Base-by-base conservation (phyloP, 106 monocot genomes). In the Allium cepa region DNA sequence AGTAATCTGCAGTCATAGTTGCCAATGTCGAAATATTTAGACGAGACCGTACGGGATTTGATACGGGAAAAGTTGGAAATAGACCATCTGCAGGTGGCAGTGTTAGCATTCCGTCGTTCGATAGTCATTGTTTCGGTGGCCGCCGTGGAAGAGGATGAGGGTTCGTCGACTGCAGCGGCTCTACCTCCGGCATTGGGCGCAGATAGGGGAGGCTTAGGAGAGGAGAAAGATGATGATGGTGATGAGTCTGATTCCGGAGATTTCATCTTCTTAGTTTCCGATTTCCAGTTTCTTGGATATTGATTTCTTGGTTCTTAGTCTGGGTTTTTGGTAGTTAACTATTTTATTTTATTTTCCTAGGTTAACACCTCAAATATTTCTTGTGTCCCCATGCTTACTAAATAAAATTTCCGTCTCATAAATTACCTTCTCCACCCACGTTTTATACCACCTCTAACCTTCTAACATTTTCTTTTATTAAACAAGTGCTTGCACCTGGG, bases 1-100 rank as follows among this genome's bases (percentile, higher is more conserved):
- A 96, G 69, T 26, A 96, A 86, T 26, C 95, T 83, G 81, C 95
- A 96, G 66, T 96, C 95, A 76, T 58, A 96, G 61, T 91, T 91
- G 16, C 85, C 91, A 17, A 96, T 81, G 55, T 85, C 88, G 76
- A 96, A 96, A 86, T 96, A 96, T 13, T 85, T 82, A 78, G 85
- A 85, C 87, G 85, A 95, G 9, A 95, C 72, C 3, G 91, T 76
- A 12, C 91, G 82, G 4, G 87, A 73, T 64, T 85, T 85, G 53
- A 75, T 65, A 13, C 85, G 82, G 18, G 83, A 75, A 75, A 88
- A 95, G 12, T 60, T 50, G 6, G 88, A 10, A 27, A 95, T 70
- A 17, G 91, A 68, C 94, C 94, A 95, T 22, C 85, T 73, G 79
- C 91, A 91, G 46, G 77, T 15, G 16, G 85, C 91, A 17, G 91